A percentile compares a stretch with the other conserved stretches of the same genome.
Evolutionary conservation across 192 early-diverging fungal species (phyloP).

Genomic region (Dissophora ornata): DNA sequence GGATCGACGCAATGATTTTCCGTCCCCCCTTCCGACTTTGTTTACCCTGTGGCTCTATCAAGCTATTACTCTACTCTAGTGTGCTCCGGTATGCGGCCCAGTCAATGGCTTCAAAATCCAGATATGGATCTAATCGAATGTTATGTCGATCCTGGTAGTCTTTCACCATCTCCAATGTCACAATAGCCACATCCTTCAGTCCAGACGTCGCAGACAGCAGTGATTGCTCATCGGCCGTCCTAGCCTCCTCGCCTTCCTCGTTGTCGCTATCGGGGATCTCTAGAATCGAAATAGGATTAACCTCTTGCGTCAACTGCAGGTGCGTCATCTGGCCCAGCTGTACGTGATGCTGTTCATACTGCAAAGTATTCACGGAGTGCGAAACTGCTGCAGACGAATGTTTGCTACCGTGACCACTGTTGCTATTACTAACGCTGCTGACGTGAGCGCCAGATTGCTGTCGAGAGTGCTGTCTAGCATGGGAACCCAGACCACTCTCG

Average conservation of each 20-base stretch:
- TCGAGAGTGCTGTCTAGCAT: background rate
- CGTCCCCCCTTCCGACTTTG: background rate
- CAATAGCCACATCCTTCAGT: slow-evolving; percentile 39
- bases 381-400: background rate
- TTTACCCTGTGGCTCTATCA: background rate
- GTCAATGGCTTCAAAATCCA: slow-evolving; percentile 39
- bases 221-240: background rate
- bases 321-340: background rate
- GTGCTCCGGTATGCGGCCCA: slow-evolving; percentile 39
- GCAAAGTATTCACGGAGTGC: background rate
- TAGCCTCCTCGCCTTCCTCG: slow-evolving; percentile 8
- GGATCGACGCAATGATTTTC: too few relatives aligned
- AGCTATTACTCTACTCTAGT: slow-evolving; percentile 2
- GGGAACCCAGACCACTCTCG: slow-evolving; percentile 17
- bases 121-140: slow-evolving; percentile 41
- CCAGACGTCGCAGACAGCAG: background rate
- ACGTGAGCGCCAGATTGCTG: slow-evolving; percentile 4
- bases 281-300: slow-evolving; percentile 33
- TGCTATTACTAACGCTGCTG: background rate
- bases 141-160: slow-evolving; percentile 45
- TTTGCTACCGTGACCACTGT: background rate
- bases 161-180: slow-evolving; percentile 46
- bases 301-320: background rate
- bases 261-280: slow-evolving; percentile 36
- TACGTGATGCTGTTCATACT: too few relatives aligned